Evolutionary conservation across 345 rosid species (phyloP).

Genomic region (Abelmoschus esculentus): DNA sequence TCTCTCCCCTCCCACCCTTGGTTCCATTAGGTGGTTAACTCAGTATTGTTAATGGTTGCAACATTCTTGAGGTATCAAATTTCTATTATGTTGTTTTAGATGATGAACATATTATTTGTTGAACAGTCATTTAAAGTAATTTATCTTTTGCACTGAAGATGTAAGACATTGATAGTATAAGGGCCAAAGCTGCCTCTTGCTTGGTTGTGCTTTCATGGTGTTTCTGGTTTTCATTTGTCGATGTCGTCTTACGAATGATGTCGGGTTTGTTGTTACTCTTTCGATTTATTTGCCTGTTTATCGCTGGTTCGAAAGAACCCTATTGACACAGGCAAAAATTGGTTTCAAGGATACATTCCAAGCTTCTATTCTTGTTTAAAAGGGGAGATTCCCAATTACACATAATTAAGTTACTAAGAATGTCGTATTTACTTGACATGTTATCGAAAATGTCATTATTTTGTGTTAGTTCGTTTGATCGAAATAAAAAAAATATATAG

Average conservation of each 20-base stretch:
- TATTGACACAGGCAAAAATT: too few species aligned
- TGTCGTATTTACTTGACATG: too few species aligned
- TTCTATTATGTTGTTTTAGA: conserved; percentile 10
- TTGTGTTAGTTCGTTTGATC: too few species aligned
- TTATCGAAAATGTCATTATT: too few species aligned
- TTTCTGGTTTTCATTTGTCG: background rate
- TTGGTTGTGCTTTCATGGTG: background rate
- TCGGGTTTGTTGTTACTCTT: background rate
- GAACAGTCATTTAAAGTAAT: background rate
- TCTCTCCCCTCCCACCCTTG: background rate
- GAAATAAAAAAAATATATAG: too few species aligned
- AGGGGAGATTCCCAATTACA: too few species aligned
- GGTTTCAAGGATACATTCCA: too few species aligned
- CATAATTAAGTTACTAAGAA: too few species aligned
- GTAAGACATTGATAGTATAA: background rate
- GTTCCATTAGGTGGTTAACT: background rate
- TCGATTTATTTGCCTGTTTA: too few species aligned
- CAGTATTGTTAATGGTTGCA: conserved; percentile 7
- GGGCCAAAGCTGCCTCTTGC: background rate
- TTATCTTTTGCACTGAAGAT: background rate
- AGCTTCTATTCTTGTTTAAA: too few species aligned
- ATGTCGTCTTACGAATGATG: background rate
- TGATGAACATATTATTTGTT: background rate
- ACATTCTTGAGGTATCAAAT: conserved; percentile 19
- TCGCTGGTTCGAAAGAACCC: too few species aligned